Percentiles rank a stretch among this genome's conserved stretches.
phyloP scores from a whole-genome alignment of 345 rosid species.

The Gossypium arboreum region DNA sequence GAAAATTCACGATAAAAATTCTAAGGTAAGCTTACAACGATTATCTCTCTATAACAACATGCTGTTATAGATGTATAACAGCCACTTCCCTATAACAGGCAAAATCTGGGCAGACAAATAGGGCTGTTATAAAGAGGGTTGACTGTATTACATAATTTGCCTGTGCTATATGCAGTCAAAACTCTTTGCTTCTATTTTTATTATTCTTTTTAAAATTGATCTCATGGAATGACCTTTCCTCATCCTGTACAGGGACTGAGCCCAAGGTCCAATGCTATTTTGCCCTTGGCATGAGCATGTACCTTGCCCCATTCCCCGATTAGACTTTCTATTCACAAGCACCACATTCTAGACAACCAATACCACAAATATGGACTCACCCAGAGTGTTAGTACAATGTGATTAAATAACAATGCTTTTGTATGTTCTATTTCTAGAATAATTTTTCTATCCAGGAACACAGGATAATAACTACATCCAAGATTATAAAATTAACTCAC shows the following conservation, averaged over 20 bases:
- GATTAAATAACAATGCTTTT: conserved; percentile 3
- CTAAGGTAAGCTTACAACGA: no score
- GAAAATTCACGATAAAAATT: no score
- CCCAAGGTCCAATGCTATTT: not conserved
- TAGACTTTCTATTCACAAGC: conserved; percentile 5
- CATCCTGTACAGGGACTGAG: not conserved
- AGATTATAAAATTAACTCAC: conserved; percentile 42
- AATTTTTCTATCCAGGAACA: not conserved
- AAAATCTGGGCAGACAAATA: no score
- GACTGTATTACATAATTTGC: not conserved
- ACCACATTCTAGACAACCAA: conserved; percentile 2
- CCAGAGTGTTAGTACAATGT: conserved; percentile 75
- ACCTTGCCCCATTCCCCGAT: not conserved
- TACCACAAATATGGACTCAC: conserved; percentile 40
- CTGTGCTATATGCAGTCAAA: not conserved
- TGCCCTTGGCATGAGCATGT: not conserved
- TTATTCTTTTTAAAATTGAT: not conserved
- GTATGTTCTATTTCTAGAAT: not conserved
- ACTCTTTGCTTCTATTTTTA: not conserved
- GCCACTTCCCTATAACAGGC: no score
- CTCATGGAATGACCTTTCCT: not conserved
- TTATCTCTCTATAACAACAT: no score
- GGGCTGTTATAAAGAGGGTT: no score
- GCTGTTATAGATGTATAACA: no score
- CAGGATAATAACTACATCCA: not conserved